Conservation (phyloP, 176 grass and related monocot species). For the Elaeis guineensis region DNA sequence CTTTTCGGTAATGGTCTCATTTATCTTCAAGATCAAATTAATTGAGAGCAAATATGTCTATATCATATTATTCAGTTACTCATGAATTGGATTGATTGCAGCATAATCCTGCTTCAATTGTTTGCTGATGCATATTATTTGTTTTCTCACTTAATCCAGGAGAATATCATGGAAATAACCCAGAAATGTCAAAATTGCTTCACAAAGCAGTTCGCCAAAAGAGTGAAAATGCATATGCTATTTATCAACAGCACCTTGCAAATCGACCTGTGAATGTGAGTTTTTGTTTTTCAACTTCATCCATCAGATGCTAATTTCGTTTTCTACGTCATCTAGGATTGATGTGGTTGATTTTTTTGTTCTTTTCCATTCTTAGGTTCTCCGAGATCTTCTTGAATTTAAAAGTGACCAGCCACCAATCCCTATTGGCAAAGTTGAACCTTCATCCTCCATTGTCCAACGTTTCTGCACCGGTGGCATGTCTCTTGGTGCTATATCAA, state of each 20-base stretch:
- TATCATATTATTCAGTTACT: background rate
- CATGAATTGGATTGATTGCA: too few species aligned
- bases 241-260: conserved; percentile 98
- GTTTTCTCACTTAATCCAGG: conserved; percentile 33
- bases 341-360: background rate
- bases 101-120: too few species aligned
- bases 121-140: background rate
- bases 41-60: background rate
- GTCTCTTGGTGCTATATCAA: conserved; percentile 99
- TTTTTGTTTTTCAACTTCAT: conserved; percentile 23
- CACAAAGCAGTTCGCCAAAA: conserved; percentile 97
- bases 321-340: too few species aligned
- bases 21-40: too few species aligned
- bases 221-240: conserved; percentile 83
- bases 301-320: background rate
- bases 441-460: conserved; percentile 81
- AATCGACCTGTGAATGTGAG: conserved; percentile 96
- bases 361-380: conserved; percentile 46
- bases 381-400: conserved; percentile 96
- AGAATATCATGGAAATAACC: conserved; percentile 98
- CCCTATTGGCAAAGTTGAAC: conserved; percentile 96
- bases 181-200: conserved; percentile 97
- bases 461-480: conserved; percentile 99
- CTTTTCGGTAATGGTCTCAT: too few species aligned
- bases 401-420: conserved; percentile 63